Conservation (phyloP, 306 rosid genomes). For the Vigna unguiculata region DNA sequence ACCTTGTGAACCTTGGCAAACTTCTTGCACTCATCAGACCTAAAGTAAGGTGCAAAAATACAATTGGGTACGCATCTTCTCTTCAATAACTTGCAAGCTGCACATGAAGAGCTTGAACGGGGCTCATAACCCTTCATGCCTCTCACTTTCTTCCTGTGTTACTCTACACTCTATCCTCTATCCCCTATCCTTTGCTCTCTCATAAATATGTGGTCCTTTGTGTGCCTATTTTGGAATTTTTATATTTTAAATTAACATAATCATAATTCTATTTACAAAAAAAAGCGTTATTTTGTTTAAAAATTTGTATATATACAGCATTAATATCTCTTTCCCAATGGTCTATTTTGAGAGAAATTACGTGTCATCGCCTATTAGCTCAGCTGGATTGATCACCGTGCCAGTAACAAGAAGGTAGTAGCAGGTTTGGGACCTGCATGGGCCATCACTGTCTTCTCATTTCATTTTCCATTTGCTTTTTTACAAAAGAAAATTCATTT, state of each 20-base stretch:
- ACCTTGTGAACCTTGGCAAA: slow-evolving; percentile 95
- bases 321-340: slow-evolving; percentile 30
- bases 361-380: slow-evolving; percentile 41
- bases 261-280: not conserved
- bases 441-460: slow-evolving; percentile 45
- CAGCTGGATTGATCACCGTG: slow-evolving; percentile 44
- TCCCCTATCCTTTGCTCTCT: slow-evolving; percentile 37
- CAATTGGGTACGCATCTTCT: slow-evolving; percentile 82
- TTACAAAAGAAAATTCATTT: not conserved
- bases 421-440: slow-evolving; percentile 52
- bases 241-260: not conserved
- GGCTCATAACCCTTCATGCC: slow-evolving; percentile 75
- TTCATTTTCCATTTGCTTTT: slow-evolving; percentile 6
- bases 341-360: slow-evolving; percentile 1
- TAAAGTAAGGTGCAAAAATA: slow-evolving; percentile 88
- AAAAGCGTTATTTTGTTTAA: not conserved
- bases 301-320: not conserved
- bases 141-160: slow-evolving; percentile 35
- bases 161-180: slow-evolving; percentile 28
- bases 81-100: slow-evolving; percentile 89
- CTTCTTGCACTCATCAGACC: slow-evolving; percentile 77
- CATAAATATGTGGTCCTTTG: slow-evolving; percentile 48
- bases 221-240: not conserved
- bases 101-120: slow-evolving; percentile 90
- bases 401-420: slow-evolving; percentile 38